phyloP scores from a whole-genome alignment of 768 basidiomycete species.

The Rhodotorula diobovata region DNA sequence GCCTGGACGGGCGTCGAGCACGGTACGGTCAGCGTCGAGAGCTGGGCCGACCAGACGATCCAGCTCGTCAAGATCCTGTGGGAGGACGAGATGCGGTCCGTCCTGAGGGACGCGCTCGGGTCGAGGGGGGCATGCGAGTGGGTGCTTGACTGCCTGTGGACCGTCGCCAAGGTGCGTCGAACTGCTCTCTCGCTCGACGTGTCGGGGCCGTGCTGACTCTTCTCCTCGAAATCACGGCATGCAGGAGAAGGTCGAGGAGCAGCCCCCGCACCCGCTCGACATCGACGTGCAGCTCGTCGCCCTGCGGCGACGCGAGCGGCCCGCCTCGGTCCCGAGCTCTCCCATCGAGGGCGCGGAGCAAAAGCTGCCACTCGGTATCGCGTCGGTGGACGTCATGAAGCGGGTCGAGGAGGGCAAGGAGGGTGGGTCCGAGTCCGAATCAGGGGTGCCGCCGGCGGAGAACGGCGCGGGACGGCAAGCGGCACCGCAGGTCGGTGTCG shows the following conservation, averaged over 20 bases:
- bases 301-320: constrained; percentile 7
- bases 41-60: constrained; percentile 39
- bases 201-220: not conserved
- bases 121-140: constrained; percentile 35
- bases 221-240: not conserved
- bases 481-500: not conserved
- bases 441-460: no score
- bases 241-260: constrained; percentile 38
- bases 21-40: constrained; percentile 31
- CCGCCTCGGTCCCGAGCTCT: not conserved
- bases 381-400: not conserved
- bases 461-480: no score
- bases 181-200: not conserved
- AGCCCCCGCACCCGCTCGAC: constrained; percentile 35
- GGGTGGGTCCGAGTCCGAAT: not conserved
- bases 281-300: constrained; percentile 37
- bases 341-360: not conserved
- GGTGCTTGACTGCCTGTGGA: constrained; percentile 36
- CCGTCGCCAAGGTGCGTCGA: constrained; percentile 26
- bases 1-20: constrained; percentile 39
- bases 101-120: constrained; percentile 32
- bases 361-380: no score
- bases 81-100: constrained; percentile 16
- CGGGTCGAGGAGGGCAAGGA: not conserved
- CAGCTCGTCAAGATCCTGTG: constrained; percentile 6